These are phyloP conservation scores for Thielaviopsis musarum DNA, from an alignment of 2,329 filamentous ascomycete species.

Conservation along the genomic window DNA sequence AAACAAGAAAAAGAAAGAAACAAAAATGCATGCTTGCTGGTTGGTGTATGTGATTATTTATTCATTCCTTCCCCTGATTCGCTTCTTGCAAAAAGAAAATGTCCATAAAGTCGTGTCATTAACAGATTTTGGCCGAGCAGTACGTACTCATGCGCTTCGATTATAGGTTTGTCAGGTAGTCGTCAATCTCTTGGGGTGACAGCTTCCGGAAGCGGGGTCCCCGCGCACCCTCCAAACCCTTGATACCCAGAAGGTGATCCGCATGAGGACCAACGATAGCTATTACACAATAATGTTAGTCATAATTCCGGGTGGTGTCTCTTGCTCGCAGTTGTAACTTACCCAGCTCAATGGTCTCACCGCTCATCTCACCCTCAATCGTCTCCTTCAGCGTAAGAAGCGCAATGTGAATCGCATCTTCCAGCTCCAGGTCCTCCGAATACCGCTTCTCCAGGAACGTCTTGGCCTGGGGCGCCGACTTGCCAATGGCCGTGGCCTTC, in stretches of 20 bases:
- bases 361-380: constrained; percentile 98
- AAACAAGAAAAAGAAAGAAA: neutral
- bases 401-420: constrained; percentile 97
- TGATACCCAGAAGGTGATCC: constrained; percentile 78
- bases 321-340: constrained; percentile 19
- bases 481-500: constrained; percentile 98
- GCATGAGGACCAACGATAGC: constrained; percentile 92
- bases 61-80: constrained; percentile 7
- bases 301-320: constrained; percentile 2
- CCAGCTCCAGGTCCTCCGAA: constrained; percentile 88
- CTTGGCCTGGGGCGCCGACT: constrained; percentile 95
- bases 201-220: constrained; percentile 87
- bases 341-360: constrained; percentile 97
- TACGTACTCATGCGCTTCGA: constrained; percentile 11
- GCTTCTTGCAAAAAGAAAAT: constrained; percentile 4
- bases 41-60: constrained; percentile 10
- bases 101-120: constrained; percentile 12
- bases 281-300: constrained; percentile 22
- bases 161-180: constrained; percentile 97
- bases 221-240: constrained; percentile 70
- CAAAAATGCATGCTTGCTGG: neutral
- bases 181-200: constrained; percentile 95
- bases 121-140: constrained; percentile 7
- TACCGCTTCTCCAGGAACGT: constrained; percentile 99
- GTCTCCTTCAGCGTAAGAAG: constrained; percentile 96